phyloP scores from a whole-genome alignment of 1,284 basidiomycete genomes.

The Cryptococcus hybrid region DNA sequence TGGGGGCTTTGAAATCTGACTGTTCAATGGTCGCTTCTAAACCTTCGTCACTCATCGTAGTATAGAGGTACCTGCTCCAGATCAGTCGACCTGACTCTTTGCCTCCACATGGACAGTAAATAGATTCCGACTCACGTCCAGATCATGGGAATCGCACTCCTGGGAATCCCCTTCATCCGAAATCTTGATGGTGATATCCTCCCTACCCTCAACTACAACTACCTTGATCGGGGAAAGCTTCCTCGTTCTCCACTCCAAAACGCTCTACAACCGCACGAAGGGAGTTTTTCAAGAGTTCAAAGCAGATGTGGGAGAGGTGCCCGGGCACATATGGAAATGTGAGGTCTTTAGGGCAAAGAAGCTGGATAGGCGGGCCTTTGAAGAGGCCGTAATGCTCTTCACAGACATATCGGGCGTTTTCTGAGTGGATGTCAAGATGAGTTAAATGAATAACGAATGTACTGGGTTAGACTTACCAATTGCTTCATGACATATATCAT shows the following conservation, averaged over 20 bases:
- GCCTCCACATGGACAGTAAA: background rate
- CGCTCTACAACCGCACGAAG: constrained; percentile 95
- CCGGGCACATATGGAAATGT: constrained; percentile 95
- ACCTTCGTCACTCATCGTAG: constrained; percentile 88
- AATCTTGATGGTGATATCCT: constrained; percentile 99
- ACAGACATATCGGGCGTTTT: constrained; percentile 97
- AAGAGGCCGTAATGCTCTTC: constrained; percentile 96
- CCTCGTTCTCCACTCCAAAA: constrained; percentile 74
- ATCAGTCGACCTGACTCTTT: background rate
- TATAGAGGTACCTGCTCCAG: constrained; percentile 64
- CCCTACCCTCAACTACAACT: constrained; percentile 88
- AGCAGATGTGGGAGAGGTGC: constrained; percentile 77
- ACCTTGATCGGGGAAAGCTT: constrained; percentile 91
- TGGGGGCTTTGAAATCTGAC: constrained; percentile 95
- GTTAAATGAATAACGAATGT: background rate
- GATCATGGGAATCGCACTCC: constrained; percentile 90
- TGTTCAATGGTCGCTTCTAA: constrained; percentile 84
- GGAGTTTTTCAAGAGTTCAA: constrained; percentile 97
- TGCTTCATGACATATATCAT: constrained; percentile 95
- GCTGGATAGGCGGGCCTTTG: constrained; percentile 93
- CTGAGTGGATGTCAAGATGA: constrained; percentile 36
- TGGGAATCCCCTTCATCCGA: constrained; percentile 94
- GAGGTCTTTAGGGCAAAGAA: constrained; percentile 87
- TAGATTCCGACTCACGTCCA: constrained; percentile 78
- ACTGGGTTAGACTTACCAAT: constrained; percentile 53